These are phyloP conservation scores for Cadophora luteo-olivacea DNA, from an alignment of 2,329 filamentous ascomycete species.

Conservation along the genomic window DNA sequence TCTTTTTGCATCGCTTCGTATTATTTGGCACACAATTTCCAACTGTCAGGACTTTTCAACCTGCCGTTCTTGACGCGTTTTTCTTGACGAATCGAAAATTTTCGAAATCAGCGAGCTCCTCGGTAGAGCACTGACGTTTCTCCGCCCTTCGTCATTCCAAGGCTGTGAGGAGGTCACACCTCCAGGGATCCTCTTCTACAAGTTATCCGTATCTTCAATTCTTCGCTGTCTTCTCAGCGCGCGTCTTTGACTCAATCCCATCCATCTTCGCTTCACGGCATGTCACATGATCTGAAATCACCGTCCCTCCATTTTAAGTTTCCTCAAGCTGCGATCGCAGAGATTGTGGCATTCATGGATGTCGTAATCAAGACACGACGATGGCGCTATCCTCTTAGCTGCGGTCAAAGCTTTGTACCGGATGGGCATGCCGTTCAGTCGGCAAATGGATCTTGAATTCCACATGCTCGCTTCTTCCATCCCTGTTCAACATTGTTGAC, in stretches of 20 bases:
- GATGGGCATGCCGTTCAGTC: neutral
- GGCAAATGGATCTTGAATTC: neutral
- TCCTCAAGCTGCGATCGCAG: neutral
- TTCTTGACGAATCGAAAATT: neutral
- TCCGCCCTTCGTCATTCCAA: neutral
- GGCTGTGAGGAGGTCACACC: neutral
- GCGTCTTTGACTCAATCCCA: neutral
- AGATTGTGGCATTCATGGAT: neutral
- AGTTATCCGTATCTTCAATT: neutral
- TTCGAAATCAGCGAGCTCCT: too few relatives aligned
- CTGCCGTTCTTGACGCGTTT: neutral
- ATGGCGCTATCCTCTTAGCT: neutral
- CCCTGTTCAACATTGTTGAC: conserved; percentile 7
- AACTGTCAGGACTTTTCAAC: too few relatives aligned
- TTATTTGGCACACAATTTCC: neutral
- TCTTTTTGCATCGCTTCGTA: neutral
- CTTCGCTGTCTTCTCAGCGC: neutral
- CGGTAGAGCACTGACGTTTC: neutral
- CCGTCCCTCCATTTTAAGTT: neutral
- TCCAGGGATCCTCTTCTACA: neutral
- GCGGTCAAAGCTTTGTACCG: neutral
- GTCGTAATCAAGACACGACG: neutral
- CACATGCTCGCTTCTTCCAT: neutral
- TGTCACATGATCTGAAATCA: neutral
- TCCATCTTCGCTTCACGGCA: neutral